A percentile compares a stretch with the other conserved stretches of the same genome.
These are phyloP conservation scores for Nadsonia commutata DNA, from an alignment of 1,139 yeast species.

Conservation along the genomic window DNA sequence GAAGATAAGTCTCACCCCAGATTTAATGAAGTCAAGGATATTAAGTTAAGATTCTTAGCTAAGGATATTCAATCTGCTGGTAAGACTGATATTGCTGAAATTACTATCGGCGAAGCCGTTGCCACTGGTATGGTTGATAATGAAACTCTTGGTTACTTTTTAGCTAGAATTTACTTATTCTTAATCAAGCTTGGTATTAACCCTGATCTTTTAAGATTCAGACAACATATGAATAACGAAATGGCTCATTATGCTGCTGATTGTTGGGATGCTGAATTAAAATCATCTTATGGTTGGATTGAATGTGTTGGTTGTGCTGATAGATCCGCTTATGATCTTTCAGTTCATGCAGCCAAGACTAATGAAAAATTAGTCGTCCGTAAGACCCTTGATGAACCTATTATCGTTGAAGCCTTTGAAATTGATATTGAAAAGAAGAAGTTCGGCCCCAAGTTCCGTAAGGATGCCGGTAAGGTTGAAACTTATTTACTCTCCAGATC, in stretches of 20 bases:
- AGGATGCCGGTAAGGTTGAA: conserved; percentile 88
- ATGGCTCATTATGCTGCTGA: conserved; percentile 99
- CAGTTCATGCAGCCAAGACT: conserved; percentile 90
- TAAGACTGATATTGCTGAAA: conserved; percentile 46
- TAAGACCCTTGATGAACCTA: conserved; percentile 73
- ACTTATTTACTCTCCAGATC: conserved; percentile 61
- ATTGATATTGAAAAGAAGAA: conserved; percentile 82
- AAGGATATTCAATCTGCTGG: conserved; percentile 81
- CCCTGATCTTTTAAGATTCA: conserved; percentile 69
- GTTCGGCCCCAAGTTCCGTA: conserved; percentile 95
- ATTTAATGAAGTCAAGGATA: conserved; percentile 60
- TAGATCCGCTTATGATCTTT: conserved; percentile 93
- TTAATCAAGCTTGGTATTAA: conserved; percentile 85
- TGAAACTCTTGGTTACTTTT: conserved; percentile 91
- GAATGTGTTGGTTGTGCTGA: conserved; percentile 99
- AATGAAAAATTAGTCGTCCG: conserved; percentile 91
- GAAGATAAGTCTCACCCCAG: conserved; percentile 66
- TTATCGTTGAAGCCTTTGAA: conserved; percentile 69
- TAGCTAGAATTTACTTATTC: conserved; percentile 82
- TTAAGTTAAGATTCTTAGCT: conserved; percentile 66
- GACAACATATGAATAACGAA: conserved; percentile 97
- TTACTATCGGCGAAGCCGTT: conserved; percentile 85
- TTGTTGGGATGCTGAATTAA: conserved; percentile 99
- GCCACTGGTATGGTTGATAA: conserved; percentile 78
- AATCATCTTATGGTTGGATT: conserved; percentile 95